These are phyloP conservation scores for Yarrowia deformans DNA, from an alignment of 805 yeast genomes.

Conservation along the genomic window DNA sequence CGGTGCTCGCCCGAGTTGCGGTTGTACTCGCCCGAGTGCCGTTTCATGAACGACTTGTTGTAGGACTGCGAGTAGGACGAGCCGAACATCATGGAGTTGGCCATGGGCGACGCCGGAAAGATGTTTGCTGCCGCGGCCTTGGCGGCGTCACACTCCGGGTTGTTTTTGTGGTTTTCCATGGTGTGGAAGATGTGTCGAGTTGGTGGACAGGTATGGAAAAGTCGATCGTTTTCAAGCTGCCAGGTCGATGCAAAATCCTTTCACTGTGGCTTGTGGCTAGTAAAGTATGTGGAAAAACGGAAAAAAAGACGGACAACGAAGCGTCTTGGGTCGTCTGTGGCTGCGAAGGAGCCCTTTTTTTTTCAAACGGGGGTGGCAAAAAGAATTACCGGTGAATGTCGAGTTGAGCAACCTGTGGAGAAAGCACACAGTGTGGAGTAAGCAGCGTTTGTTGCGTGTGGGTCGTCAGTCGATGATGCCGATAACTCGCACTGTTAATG, in stretches of 20 bases:
- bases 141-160: conserved; percentile 7
- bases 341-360: too few species aligned
- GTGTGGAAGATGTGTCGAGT: neutral
- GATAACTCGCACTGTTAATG: conserved; percentile 24
- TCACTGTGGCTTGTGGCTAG: conserved; percentile 39
- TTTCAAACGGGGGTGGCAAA: too few species aligned
- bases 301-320: conserved; percentile 20
- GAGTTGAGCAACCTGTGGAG: too few species aligned
- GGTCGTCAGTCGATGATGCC: conserved; percentile 23
- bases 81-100: conserved; percentile 40
- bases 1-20: conserved; percentile 25
- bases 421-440: conserved; percentile 2
- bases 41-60: conserved; percentile 36
- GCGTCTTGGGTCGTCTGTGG: conserved; percentile 10
- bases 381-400: neutral
- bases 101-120: conserved; percentile 37
- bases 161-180: conserved; percentile 18
- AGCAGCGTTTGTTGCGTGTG: neutral
- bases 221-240: conserved; percentile 21
- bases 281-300: conserved; percentile 28
- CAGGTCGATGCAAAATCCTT: conserved; percentile 29
- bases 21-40: conserved; percentile 33
- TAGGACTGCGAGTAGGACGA: conserved; percentile 35
- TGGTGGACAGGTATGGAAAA: neutral
- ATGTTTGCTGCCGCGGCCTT: conserved; percentile 15